A percentile compares a stretch with the other conserved stretches of the same genome.
These are phyloP conservation scores for Neurospora intermedia DNA, from an alignment of 495 filamentous ascomycete species.

Conservation along the genomic window DNA sequence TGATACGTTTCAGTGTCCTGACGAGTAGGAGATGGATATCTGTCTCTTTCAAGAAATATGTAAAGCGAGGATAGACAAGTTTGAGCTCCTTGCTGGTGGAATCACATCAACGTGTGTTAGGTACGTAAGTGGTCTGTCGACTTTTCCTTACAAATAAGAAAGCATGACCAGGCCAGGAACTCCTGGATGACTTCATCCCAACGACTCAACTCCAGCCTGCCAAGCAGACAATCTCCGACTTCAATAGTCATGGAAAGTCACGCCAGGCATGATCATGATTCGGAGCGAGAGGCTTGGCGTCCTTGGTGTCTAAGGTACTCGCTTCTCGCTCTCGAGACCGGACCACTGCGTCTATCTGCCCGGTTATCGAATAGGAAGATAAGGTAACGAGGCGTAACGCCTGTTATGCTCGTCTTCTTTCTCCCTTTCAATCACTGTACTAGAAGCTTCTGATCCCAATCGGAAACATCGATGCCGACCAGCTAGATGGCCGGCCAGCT, in stretches of 20 bases:
- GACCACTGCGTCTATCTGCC: background rate
- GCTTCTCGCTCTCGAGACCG: background rate
- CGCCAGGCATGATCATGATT: background rate
- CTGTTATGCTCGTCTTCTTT: background rate
- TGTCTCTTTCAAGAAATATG: background rate
- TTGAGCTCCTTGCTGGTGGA: background rate
- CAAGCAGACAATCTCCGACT: background rate
- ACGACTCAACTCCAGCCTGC: background rate
- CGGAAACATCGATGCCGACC: background rate
- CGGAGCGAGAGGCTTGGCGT: background rate
- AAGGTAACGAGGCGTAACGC: background rate
- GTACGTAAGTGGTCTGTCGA: background rate
- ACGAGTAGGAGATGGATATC: background rate
- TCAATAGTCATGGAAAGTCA: background rate
- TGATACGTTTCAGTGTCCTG: background rate
- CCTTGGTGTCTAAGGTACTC: background rate
- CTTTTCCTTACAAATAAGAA: background rate
- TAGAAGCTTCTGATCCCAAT: background rate
- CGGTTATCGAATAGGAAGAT: background rate
- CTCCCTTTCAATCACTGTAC: background rate
- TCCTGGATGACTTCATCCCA: background rate
- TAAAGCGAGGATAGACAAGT: background rate
- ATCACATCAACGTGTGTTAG: background rate
- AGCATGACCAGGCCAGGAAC: background rate
- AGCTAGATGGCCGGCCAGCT: background rate